Base-by-base conservation (phyloP, 805 yeast genomes). In the Ogataea dorogensis region DNA sequence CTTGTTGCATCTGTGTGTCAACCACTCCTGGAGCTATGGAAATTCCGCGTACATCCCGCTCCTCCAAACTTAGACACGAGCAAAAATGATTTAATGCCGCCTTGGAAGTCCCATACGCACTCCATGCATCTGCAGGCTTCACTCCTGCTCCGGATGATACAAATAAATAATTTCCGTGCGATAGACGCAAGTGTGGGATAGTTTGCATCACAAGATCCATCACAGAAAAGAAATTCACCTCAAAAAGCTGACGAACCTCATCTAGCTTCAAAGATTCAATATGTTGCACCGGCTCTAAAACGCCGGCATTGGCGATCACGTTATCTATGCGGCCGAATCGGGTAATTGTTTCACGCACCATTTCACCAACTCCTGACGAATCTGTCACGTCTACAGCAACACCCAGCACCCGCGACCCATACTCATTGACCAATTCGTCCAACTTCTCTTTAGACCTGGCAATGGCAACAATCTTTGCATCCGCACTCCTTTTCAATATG, bases 1-100 rank as follows among this genome's bases (percentile, higher is more conserved):
- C 81, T 6, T 47, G 57, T 63, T 93, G 98, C 98, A 93, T 91
- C 14, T 67, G 67, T 1, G 98, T 91, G 55, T 86, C 86, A 2
- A 93, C 97, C 1, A 87, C 95, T 4, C 98, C 98, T 0, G 98
- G 98, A 0, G 96, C 96, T 16, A 93, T 71, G 0, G 96, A 69
- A 8, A 88, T 63, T 3, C 82, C 67, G 22, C 64, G 59, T n/a
- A 87, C 62, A 2, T 27, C n/a, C 0, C 69, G 64, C 54, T 84
- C 88, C 51, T 88, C 96, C 5, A 63, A 66, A 1, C 86, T 81
- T 11, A 91, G 57, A 10, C 85, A 76, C 30, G 64, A 54, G 5
- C 86, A 79, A 34, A 87, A 71, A 50, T 81, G 88, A 58, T 91
- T 88, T 33, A 91, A 56, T 0, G 97, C 96, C 0, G 97, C 96